Evolutionary conservation across 2,329 filamentous ascomycete genomes (phyloP).

Genomic region (Clarireedia paspali): DNA sequence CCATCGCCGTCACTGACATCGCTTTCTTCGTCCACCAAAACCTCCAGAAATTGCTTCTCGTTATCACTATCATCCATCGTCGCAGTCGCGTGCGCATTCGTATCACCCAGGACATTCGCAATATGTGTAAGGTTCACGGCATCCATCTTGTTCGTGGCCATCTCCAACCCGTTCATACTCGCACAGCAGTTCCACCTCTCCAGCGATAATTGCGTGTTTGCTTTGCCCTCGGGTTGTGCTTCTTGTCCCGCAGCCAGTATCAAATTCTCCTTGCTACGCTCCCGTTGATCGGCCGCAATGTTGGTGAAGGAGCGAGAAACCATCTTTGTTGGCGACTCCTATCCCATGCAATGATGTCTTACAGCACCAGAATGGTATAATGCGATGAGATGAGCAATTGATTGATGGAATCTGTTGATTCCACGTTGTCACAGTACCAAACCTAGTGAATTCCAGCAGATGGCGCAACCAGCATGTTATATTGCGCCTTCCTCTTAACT

Average conservation of each 20-base stretch:
- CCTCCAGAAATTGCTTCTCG: not conserved
- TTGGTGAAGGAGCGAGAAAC: not conserved
- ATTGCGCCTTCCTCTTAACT: not conserved
- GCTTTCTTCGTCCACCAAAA: not conserved
- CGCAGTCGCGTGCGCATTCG: not conserved
- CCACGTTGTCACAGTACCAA: not conserved
- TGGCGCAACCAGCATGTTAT: not conserved
- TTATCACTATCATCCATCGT: not conserved
- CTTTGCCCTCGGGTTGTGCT: not conserved
- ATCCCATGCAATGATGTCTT: not conserved
- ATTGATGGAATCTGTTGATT: not conserved
- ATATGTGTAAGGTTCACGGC: no score
- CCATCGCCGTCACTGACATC: not conserved
- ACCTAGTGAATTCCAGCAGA: not conserved
- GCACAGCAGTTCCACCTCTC: constrained; percentile 9
- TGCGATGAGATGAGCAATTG: not conserved
- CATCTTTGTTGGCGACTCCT: not conserved
- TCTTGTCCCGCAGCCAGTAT: not conserved
- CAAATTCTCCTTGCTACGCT: not conserved
- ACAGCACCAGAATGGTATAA: not conserved
- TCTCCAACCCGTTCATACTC: not conserved
- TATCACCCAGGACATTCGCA: not conserved
- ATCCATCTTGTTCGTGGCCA: not conserved
- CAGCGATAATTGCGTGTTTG: not conserved
- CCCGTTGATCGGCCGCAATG: not conserved